Evolutionary conservation across 2,329 filamentous ascomycete genomes (phyloP).

Genomic region (Daldinia sp.): DNA sequence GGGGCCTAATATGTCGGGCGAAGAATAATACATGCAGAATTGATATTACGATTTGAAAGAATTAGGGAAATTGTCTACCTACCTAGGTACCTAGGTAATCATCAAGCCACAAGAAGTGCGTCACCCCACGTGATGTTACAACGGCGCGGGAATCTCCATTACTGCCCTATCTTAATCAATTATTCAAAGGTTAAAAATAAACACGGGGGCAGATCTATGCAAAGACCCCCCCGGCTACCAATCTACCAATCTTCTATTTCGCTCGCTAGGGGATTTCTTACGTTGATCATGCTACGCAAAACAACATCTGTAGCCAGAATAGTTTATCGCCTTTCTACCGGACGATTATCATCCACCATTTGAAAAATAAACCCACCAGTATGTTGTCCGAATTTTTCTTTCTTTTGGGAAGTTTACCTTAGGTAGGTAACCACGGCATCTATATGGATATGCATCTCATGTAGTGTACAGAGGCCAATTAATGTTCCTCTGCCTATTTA

Average conservation of each 20-base stretch:
- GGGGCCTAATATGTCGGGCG: too few relatives aligned
- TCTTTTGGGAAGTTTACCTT: background rate
- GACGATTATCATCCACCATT: background rate
- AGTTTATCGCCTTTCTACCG: conserved; percentile 10
- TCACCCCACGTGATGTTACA: conserved; percentile 31
- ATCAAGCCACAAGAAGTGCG: conserved; percentile 33
- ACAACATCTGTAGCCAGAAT: conserved; percentile 13
- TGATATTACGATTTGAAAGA: too few relatives aligned
- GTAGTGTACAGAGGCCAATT: background rate
- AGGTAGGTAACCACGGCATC: background rate
- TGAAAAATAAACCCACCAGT: too few relatives aligned
- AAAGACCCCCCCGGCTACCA: conserved; percentile 26
- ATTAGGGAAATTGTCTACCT: too few relatives aligned
- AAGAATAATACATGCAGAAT: too few relatives aligned
- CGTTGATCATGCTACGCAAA: conserved; percentile 35
- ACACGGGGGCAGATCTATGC: conserved; percentile 33
- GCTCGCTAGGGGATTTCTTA: conserved; percentile 29
- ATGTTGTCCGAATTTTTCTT: background rate
- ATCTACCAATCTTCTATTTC: conserved; percentile 19
- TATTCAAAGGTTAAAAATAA: conserved; percentile 34
- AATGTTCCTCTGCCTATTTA: background rate
- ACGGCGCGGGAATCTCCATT: conserved; percentile 35
- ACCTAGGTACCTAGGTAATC: background rate
- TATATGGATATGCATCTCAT: background rate
- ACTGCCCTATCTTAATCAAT: conserved; percentile 17